These are phyloP conservation scores for Trichoderma lentiforme DNA, from an alignment of 2,329 filamentous ascomycete genomes.

Conservation along the genomic window DNA sequence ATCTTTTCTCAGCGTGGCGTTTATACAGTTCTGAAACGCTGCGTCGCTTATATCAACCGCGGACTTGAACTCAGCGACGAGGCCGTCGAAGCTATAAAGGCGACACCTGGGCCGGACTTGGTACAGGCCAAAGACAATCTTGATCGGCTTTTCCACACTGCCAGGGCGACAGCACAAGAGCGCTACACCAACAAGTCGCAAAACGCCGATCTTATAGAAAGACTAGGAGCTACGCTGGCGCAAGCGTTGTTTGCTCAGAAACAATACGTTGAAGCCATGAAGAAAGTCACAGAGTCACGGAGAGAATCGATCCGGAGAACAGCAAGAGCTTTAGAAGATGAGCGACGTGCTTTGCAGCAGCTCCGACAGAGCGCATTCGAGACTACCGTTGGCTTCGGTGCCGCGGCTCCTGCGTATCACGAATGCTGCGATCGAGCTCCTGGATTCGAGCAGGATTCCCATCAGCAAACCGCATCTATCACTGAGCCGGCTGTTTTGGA, in stretches of 20 bases:
- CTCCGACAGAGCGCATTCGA: slow-evolving; percentile 19
- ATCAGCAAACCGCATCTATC: neutral
- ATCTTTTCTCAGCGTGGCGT: slow-evolving; percentile 7
- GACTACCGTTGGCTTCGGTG: slow-evolving; percentile 16
- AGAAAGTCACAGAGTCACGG: slow-evolving; percentile 4
- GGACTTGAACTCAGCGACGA: slow-evolving; percentile 7
- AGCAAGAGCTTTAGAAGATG: slow-evolving; percentile 15
- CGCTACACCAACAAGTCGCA: neutral
- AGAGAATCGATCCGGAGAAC: neutral
- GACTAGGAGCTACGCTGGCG: neutral
- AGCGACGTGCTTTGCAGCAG: slow-evolving; percentile 9
- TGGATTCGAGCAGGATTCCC: slow-evolving; percentile 1
- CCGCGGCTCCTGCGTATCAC: slow-evolving; percentile 18
- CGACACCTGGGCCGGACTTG: neutral
- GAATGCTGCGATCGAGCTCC: slow-evolving; percentile 16
- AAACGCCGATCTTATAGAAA: neutral
- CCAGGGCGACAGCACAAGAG: neutral
- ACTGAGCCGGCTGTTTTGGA: neutral
- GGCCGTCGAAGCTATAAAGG: neutral
- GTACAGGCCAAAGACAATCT: neutral
- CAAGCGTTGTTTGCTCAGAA: slow-evolving; percentile 4
- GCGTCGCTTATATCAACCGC: slow-evolving; percentile 9
- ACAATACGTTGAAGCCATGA: neutral
- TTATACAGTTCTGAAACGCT: neutral
- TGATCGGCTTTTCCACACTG: neutral